Evolutionary conservation across 129 eudicot genomes (phyloP), one percentile per base, ranked within the genome.

Genomic region (Sambucus nigra): DNA sequence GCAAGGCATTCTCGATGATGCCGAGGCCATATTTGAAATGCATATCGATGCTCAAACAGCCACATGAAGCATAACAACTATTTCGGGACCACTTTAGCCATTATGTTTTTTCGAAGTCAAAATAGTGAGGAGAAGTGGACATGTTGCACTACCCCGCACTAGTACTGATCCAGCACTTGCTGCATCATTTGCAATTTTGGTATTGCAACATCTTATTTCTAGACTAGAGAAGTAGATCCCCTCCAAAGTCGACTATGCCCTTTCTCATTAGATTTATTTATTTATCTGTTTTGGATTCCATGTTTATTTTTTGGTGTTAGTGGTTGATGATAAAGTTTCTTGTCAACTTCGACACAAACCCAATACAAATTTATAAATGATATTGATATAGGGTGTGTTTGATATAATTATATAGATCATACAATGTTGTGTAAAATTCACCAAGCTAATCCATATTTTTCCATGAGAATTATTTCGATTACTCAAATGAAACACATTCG

Each of bases 221-320:
- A n/a, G n/a, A n/a, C n/a, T n/a, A 67, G 97, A 63, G 97, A 88
- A 76, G 72, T 74, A 17, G 95, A 84, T 69, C 97, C 93, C 5
- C 83, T 88, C 47, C 64, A 71, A 2, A 80, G 82, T 62, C 85
- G 75, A 68, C 93, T 80, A 78, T 54, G 89, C 69, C 15, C 21
- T 29, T 31, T 52, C 40, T 54, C 13, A 7, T 7, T 35, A 35
- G 13, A 7, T 15, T 7, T 35, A 35, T 35, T 35, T 35, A 35
- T 12, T 2, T 1, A 7, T 8, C 35, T 29, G 35, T 4, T 29
- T 8, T 29, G 35, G 35, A 3, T 51, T 18, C 23, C 2, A 24
- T 51, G 33, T 42, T 0, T 27, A 16, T 1, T 53, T 53, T 53
- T 29, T 14, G 2, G n/a, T n/a, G 39, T 15, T 11, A 13, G 46